A percentile compares a stretch with the other conserved stretches of the same genome.
These are phyloP conservation scores for Poteriospumella lacustris DNA, from an alignment of 108 stramenopile species.

Conservation along the genomic window DNA sequence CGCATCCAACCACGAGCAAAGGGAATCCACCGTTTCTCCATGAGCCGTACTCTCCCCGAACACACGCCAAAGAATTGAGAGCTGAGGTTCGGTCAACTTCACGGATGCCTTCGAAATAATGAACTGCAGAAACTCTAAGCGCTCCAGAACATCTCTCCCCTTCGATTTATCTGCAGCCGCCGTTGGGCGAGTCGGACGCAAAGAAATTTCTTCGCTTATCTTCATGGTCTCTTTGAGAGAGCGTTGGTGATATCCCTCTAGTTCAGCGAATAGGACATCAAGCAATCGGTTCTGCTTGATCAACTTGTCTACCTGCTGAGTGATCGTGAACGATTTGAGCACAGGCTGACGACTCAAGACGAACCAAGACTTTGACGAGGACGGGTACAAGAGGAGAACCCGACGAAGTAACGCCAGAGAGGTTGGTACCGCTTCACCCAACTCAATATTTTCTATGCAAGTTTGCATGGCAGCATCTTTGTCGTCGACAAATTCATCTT, in stretches of 20 bases:
- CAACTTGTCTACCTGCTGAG: neutral
- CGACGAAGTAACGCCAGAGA: neutral
- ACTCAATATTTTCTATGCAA: conserved; percentile 16
- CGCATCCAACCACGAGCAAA: neutral
- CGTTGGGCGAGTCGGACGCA: neutral
- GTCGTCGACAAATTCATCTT: conserved; percentile 26
- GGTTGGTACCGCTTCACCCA: neutral
- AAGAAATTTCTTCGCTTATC: neutral
- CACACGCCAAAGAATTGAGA: neutral
- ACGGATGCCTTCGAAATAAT: neutral
- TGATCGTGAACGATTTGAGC: neutral
- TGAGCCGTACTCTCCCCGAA: neutral
- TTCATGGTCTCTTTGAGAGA: neutral
- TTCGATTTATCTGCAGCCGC: neutral
- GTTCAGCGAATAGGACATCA: conserved; percentile 3
- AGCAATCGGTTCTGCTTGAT: neutral
- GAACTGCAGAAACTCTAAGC: conserved; percentile 4
- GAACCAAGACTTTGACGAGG: neutral
- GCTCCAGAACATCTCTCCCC: neutral
- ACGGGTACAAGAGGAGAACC: neutral
- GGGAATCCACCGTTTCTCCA: neutral
- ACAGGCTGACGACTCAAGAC: neutral
- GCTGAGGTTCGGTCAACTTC: neutral
- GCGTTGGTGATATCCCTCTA: neutral
- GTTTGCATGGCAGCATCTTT: neutral